These are phyloP conservation scores for Leishmania amazonensis DNA, from an alignment of 208 protist species.

Conservation along the genomic window DNA sequence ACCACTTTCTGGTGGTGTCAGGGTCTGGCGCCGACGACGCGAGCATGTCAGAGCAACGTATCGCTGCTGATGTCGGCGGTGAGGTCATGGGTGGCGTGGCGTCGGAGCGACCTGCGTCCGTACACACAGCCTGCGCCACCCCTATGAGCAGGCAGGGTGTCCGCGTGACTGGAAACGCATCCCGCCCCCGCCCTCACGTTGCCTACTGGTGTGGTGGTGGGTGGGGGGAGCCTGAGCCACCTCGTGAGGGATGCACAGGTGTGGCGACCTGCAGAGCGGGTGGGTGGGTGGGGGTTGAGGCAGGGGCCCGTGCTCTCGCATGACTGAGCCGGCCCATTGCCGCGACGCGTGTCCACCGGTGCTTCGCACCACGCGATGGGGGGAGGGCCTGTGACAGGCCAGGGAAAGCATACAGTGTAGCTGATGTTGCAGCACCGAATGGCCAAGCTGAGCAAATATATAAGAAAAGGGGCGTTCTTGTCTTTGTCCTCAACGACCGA, in stretches of 20 bases:
- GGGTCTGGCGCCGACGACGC: neutral
- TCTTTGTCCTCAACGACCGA: neutral
- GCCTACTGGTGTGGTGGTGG: neutral
- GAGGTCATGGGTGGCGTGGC: neutral
- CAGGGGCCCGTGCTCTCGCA: neutral
- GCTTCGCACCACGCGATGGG: neutral
- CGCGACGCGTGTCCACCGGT: neutral
- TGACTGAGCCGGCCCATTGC: neutral
- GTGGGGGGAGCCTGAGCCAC: neutral
- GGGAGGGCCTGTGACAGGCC: neutral
- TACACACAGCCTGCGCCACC: neutral
- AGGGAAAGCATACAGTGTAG: neutral
- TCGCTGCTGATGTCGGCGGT: neutral
- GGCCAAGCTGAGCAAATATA: neutral
- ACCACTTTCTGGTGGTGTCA: neutral
- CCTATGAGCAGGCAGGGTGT: neutral
- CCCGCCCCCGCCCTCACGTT: neutral
- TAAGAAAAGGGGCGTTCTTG: neutral
- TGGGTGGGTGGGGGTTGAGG: neutral
- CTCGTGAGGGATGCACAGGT: neutral
- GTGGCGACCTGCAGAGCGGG: neutral
- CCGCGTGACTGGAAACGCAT: neutral
- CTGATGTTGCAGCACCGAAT: neutral
- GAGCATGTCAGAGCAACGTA: neutral
- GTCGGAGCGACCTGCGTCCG: neutral